A percentile compares a stretch with the other conserved stretches of the same genome.
phyloP scores from a whole-genome alignment of 805 yeast genomes.

The Debaryomyces tyrocola region DNA sequence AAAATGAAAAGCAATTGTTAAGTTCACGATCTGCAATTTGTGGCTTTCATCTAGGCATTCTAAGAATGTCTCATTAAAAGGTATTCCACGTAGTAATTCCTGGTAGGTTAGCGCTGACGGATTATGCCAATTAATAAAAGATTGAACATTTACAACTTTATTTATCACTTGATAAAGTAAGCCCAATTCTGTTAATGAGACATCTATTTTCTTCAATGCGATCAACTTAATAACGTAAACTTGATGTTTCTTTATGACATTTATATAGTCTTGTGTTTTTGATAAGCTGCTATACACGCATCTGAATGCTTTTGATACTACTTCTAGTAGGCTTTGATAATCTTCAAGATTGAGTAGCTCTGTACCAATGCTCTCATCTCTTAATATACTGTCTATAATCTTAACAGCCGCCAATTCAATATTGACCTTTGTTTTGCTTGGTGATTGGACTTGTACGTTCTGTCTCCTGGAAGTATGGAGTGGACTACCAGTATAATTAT shows the following conservation, averaged over 20 bases:
- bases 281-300: constrained; percentile 14
- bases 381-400: constrained; percentile 4
- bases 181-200: constrained; percentile 16
- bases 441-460: constrained; percentile 4
- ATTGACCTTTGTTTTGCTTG: constrained; percentile 5
- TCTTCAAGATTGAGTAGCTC: neutral
- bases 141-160: constrained; percentile 7
- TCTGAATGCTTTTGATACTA: constrained; percentile 14
- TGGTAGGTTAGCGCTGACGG: neutral
- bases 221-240: constrained; percentile 23
- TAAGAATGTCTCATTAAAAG: constrained; percentile 6
- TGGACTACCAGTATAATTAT: constrained; percentile 4
- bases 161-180: constrained; percentile 8
- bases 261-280: constrained; percentile 4
- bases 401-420: constrained; percentile 8
- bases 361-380: neutral
- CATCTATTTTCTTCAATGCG: constrained; percentile 11
- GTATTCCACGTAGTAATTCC: constrained; percentile 9
- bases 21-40: constrained; percentile 4
- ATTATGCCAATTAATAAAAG: neutral
- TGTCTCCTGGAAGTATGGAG: constrained; percentile 9
- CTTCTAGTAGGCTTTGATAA: constrained; percentile 3
- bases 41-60: neutral
- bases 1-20: constrained; percentile 28
- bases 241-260: constrained; percentile 26